Evolutionary conservation across 148 eudicot species (phyloP).

Genomic region (Suaeda aralocaspica): DNA sequence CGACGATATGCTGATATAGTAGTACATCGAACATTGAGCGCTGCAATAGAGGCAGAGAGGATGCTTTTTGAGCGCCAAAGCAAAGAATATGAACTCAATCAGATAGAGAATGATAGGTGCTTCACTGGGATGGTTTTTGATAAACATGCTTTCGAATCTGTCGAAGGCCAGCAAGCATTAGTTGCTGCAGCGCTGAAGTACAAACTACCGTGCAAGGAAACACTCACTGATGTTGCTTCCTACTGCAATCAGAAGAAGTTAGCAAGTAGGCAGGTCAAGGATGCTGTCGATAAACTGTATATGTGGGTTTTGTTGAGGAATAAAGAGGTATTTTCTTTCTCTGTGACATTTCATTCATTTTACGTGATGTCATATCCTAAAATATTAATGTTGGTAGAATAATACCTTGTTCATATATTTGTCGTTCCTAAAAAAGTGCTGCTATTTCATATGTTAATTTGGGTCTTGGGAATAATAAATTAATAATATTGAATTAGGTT

Average conservation of each 20-base stretch:
- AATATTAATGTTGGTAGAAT: not conserved
- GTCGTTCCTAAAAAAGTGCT: not conserved
- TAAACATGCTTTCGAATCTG: slow-evolving; percentile 40
- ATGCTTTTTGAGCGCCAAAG: slow-evolving; percentile 38
- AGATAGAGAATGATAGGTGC: slow-evolving; percentile 33
- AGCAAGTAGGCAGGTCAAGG: slow-evolving; percentile 78
- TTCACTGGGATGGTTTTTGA: slow-evolving; percentile 60
- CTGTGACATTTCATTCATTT: not conserved
- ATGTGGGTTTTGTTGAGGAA: slow-evolving; percentile 78
- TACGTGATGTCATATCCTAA: not conserved
- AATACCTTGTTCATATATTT: not conserved
- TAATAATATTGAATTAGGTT: not conserved
- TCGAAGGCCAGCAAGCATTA: slow-evolving; percentile 52
- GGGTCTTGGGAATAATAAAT: not conserved
- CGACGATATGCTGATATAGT: slow-evolving; percentile 88
- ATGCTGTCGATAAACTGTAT: slow-evolving; percentile 69
- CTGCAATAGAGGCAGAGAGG: slow-evolving; percentile 74
- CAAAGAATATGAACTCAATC: slow-evolving; percentile 12
- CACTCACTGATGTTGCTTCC: slow-evolving; percentile 56
- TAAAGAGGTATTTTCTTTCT: slow-evolving; percentile 47
- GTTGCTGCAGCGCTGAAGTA: slow-evolving; percentile 55
- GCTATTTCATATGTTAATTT: not conserved
- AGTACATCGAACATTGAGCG: slow-evolving; percentile 74
- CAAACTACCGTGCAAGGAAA: slow-evolving; percentile 46
- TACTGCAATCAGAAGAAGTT: slow-evolving; percentile 70